phyloP scores from a whole-genome alignment of 78 protist genomes.

The Monocercomonoides exilis region DNA sequence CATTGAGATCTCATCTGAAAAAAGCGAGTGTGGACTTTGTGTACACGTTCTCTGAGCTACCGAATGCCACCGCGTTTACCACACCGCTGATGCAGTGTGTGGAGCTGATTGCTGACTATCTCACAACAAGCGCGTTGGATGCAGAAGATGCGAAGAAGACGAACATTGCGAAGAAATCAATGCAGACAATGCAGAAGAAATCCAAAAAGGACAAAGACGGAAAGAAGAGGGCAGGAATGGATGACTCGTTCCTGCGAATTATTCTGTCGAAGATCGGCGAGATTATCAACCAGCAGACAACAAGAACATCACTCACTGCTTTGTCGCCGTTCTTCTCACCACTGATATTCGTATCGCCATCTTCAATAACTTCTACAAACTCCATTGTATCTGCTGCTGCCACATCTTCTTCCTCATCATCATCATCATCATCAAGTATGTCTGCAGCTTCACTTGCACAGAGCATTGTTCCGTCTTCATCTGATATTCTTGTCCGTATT shows the following conservation, averaged over 20 bases:
- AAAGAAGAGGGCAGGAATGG: neutral
- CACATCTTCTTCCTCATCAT: no score
- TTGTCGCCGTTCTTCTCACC: neutral
- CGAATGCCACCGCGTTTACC: neutral
- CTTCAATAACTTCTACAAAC: neutral
- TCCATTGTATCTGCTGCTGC: no score
- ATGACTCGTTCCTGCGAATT: neutral
- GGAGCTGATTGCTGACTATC: neutral
- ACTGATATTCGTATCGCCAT: neutral
- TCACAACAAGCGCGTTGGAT: neutral
- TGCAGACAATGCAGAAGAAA: no score
- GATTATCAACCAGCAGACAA: neutral
- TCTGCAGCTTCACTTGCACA: no score
- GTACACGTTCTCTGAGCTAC: no score
- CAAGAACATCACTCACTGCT: neutral
- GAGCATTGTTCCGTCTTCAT: neutral
- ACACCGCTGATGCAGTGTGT: neutral
- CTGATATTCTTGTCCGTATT: neutral
- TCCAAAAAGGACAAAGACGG: neutral
- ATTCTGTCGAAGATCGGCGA: neutral
- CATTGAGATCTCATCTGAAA: no score
- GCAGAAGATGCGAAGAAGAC: neutral
- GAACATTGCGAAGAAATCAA: neutral
- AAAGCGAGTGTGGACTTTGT: no score
- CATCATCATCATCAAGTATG: no score